phyloP scores from a whole-genome alignment of 768 basidiomycete species.

The Rhodotorula babjevae region DNA sequence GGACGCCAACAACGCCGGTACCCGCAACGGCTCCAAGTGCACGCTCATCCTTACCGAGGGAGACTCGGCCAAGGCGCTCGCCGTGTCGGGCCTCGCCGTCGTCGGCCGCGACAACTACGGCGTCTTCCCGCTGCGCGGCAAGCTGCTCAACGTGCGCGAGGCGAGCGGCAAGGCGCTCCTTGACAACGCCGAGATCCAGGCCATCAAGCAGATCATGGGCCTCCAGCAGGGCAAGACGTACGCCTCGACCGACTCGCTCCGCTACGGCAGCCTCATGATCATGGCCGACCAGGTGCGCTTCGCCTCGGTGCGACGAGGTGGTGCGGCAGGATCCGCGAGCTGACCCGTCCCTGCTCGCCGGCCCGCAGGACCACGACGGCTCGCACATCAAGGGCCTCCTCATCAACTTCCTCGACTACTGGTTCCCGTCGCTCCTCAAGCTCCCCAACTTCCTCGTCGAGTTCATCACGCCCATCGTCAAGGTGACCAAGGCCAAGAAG shows the following conservation, averaged over 20 bases:
- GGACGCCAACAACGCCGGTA: slow-evolving; percentile 96
- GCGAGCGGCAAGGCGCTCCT: slow-evolving; percentile 92
- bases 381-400: slow-evolving; percentile 99
- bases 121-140: slow-evolving; percentile 95
- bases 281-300: slow-evolving; percentile 99
- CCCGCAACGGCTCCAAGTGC: slow-evolving; percentile 69
- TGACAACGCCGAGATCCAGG: slow-evolving; percentile 96
- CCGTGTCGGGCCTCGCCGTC: slow-evolving; percentile 86
- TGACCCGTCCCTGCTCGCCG: no score
- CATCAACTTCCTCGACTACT: slow-evolving; percentile 96
- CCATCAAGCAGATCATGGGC: slow-evolving; percentile 97
- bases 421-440: slow-evolving; percentile 88
- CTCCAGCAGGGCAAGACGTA: slow-evolving; percentile 92
- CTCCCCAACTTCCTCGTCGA: slow-evolving; percentile 89
- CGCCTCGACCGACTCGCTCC: slow-evolving; percentile 59
- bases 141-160: slow-evolving; percentile 93
- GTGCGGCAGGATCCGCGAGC: no score
- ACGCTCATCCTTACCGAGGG: slow-evolving; percentile 98
- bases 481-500: slow-evolving; percentile 72
- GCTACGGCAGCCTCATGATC: slow-evolving; percentile 95
- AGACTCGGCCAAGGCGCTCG: slow-evolving; percentile 95
- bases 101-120: slow-evolving; percentile 96
- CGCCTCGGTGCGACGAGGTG: no score
- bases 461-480: slow-evolving; percentile 96
- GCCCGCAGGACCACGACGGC: slow-evolving; percentile 86